Conservation (phyloP, 192 early-diverging fungal species). For the Gryganskiella cystojenkinii region DNA sequence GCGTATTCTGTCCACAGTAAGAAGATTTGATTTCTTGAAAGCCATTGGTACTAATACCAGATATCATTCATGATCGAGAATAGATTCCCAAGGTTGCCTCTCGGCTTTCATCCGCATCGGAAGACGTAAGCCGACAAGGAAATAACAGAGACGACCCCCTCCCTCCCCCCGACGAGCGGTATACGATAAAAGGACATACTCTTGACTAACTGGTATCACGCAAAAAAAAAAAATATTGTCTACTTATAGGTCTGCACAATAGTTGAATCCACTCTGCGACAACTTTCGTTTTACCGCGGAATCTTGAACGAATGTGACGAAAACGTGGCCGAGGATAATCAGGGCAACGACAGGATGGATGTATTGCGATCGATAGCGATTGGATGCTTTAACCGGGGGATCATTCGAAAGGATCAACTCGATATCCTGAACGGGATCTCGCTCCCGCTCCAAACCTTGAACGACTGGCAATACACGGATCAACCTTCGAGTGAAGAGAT, state of each 20-base stretch:
- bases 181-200: too few relatives aligned
- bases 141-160: too few relatives aligned
- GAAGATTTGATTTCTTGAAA: too few relatives aligned
- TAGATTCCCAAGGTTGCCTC: not conserved
- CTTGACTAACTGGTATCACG: too few relatives aligned
- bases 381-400: slow-evolving; percentile 18
- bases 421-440: slow-evolving; percentile 19
- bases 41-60: too few relatives aligned
- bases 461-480: slow-evolving; percentile 6
- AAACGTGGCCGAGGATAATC: slow-evolving; percentile 18
- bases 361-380: slow-evolving; percentile 19
- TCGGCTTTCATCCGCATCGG: too few relatives aligned
- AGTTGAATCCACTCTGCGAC: slow-evolving; percentile 28
- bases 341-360: not conserved
- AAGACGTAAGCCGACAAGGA: too few relatives aligned
- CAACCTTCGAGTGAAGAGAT: slow-evolving; percentile 11
- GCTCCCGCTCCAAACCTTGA: not conserved
- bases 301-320: slow-evolving; percentile 46
- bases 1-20: too few relatives aligned
- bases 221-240: too few relatives aligned
- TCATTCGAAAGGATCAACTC: slow-evolving; percentile 24
- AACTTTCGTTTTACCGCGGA: slow-evolving; percentile 38
- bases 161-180: too few relatives aligned
- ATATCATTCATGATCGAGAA: too few relatives aligned
- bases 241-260: slow-evolving; percentile 9